Evolutionary conservation across 75 land plant genomes (phyloP), one percentile per base, ranked within the genome.

Genomic region (Ceratopteris richardii): DNA sequence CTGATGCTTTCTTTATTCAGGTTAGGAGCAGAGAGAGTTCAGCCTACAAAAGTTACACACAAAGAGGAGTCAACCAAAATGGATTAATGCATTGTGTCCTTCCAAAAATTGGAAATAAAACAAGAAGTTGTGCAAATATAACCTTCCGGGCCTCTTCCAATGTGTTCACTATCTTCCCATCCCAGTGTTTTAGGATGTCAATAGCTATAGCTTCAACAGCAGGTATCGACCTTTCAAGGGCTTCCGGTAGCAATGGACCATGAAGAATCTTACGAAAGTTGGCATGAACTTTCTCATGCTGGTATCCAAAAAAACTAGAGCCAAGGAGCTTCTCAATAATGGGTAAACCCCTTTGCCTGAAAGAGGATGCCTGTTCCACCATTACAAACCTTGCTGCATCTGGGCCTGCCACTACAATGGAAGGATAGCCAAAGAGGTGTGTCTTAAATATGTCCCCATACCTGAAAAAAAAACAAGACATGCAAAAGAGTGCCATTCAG

Each of bases 341-440:
- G 21, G 72, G 72, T 18, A 69, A 44, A 12, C 72, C 72, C 1
- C 72, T 63, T 25, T 62, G 60, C 11, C 66, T 66, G 30, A 69
- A 69, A 16, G 44, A 29, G 10, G 22, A 13, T 18, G 72, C 68
- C 31, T 68, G 65, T 0, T 69, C 72, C 44, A 69, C 72, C 43
- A 70, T 44, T 12, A 70, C 61, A 51, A 70, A 70, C 43, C 58
- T 64, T 5, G 67, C 62, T 11, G 62, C 51, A 16, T 63, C 61
- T 7, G 67, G 61, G 16, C 56, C 66, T 21, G 73, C 66, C 29
- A 58, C 57, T 51, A 64, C 67, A 39, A 70, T 64, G 36, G 67
- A 57, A 4, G 66, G 61, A 20, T 57, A 23, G 12, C 73, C 73
- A 51, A 64, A 70, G 30, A 70, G 19, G 43, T 64, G 52, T 0